Conservation (phyloP, 2,329 filamentous ascomycete genomes). For the Periconia sp. region DNA sequence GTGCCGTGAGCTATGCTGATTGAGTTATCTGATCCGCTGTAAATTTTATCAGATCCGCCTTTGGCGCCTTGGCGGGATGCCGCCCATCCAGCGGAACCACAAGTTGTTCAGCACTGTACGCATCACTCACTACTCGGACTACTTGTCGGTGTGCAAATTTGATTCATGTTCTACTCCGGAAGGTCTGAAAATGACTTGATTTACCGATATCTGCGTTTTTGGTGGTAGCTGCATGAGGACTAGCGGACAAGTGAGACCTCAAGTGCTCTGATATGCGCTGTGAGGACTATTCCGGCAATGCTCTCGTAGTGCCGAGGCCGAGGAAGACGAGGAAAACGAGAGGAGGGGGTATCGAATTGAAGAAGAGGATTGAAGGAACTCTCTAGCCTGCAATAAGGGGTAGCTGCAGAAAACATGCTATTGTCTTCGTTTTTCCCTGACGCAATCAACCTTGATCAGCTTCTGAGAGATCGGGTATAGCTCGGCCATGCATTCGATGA, state of each 20-base stretch:
- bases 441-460: too few relatives aligned
- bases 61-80: slow-evolving; percentile 11
- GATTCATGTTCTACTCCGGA: background rate
- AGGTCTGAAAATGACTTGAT: background rate
- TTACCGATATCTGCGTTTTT: too few relatives aligned
- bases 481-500: too few relatives aligned
- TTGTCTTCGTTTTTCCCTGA: too few relatives aligned
- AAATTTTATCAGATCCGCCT: slow-evolving; percentile 24
- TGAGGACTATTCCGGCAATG: background rate
- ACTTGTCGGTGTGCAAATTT: background rate
- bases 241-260: too few relatives aligned
- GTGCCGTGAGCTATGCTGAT: background rate
- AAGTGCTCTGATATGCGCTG: background rate
- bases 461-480: too few relatives aligned
- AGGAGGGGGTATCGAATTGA: too few relatives aligned
- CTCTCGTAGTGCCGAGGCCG: background rate
- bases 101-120: background rate
- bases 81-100: background rate
- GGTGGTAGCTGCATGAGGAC: too few relatives aligned
- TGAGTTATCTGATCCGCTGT: background rate
- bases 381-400: too few relatives aligned
- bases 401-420: too few relatives aligned
- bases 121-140: background rate
- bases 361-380: too few relatives aligned
- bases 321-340: background rate